Percentiles rank a stretch among this genome's conserved stretches.
Conservation (phyloP, 2,329 filamentous ascomycete species). For the Rhynchosporium graminicola region DNA sequence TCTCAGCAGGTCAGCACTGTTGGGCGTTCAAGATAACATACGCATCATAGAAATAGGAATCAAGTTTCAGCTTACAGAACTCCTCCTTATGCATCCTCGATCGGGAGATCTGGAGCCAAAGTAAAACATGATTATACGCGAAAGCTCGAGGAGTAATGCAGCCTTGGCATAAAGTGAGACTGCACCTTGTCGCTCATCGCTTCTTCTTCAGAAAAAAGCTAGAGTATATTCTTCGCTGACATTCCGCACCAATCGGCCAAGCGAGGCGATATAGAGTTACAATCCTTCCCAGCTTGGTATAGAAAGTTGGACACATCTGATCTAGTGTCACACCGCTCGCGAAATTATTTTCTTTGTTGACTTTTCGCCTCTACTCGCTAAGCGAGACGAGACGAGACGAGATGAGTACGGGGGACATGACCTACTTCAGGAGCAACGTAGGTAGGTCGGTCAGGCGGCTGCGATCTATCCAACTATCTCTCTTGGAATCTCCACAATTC, state of each 20-base stretch:
- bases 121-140: neutral
- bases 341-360: neutral
- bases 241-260: no score
- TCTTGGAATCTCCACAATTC: no score
- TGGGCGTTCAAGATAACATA: slow-evolving; percentile 32
- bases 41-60: neutral
- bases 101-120: neutral
- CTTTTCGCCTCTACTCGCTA: neutral
- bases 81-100: neutral
- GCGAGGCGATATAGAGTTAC: no score
- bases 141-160: neutral
- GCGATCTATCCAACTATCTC: neutral
- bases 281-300: no score
- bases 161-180: neutral
- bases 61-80: neutral
- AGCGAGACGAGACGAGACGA: neutral
- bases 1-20: slow-evolving; percentile 24
- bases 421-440: neutral
- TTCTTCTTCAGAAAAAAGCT: neutral
- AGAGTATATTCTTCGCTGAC: no score
- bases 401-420: neutral
- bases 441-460: neutral
- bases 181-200: neutral
- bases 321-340: neutral
- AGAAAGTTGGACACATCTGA: neutral